Evolutionary conservation across 192 early-diverging fungal genomes (phyloP), one percentile per base, ranked within the genome.

Genomic region (Borealophlyctis nickersoniae): DNA sequence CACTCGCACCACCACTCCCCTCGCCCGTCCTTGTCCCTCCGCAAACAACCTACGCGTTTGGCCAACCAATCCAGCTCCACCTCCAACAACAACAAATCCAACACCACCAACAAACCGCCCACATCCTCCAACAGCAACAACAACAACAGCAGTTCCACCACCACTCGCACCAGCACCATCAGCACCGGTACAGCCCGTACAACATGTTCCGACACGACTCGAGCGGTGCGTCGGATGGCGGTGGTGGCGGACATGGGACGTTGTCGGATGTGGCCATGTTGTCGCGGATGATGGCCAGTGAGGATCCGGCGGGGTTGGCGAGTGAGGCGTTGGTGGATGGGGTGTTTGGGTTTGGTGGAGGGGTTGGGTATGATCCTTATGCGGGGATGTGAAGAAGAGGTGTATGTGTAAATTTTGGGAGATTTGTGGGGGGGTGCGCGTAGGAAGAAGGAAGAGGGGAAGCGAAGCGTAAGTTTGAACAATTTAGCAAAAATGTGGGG

Each of bases 211-310:
- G 26, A 16, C 16, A 26, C 7, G 52, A 13, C 14, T 7, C 11
- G 13, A 26, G 11, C 11, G 39, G 39, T n/a, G n/a, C 9, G 39
- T 9, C 11, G 11, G 11, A n/a, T 13, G n/a, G 39, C n/a, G 52
- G 26, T 26, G 52, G 52, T 16, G 26, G 52, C 52, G 26, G 26
- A 22, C 11, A 5, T 4, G 4, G 4, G 52, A 53, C 7, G 45
- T 51, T 67, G 60, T 24, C 27, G 2, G 65, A 72, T 14, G 62
- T 62, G 29, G 35, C 70, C 49, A 26, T 63, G 30, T 57, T 72
- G 65, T 50, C 55, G 28, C 59, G 29, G 23, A 63, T 72, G 67
- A 72, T 72, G 64, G 49, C 32, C 0, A 9, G 48, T 32, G 71
- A 52, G 50, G 64, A 70, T 52, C 71, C 71, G 0, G 57, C 60